Evolutionary conservation across 2,329 filamentous ascomycete species (phyloP).

Genomic region (Epichloe brachyelytri): DNA sequence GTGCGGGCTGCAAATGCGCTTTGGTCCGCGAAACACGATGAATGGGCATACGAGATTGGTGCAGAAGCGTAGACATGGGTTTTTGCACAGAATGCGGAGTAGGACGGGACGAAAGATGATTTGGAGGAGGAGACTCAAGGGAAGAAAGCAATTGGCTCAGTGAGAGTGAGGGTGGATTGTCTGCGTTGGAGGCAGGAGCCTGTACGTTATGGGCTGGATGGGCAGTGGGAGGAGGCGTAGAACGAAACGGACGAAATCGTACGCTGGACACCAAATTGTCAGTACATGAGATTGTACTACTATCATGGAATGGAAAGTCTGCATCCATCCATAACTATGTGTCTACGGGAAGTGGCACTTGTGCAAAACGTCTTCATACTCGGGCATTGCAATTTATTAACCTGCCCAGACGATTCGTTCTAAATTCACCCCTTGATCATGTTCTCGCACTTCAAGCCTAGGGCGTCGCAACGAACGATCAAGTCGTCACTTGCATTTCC

Average conservation of each 20-base stretch:
- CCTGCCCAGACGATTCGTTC: too few species aligned
- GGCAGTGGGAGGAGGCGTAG: too few species aligned
- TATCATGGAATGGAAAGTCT: too few species aligned
- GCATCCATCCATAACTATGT: too few species aligned
- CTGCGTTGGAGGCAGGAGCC: neutral
- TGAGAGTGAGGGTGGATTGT: slow-evolving; percentile 4
- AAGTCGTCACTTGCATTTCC: slow-evolving; percentile 25
- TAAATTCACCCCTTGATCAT: neutral
- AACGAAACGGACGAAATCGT: too few species aligned
- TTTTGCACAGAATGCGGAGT: slow-evolving; percentile 36
- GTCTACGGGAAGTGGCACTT: too few species aligned
- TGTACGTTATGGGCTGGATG: neutral
- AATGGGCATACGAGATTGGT: slow-evolving; percentile 39
- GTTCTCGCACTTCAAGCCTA: slow-evolving; percentile 17
- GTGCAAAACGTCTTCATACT: too few species aligned
- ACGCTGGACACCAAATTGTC: too few species aligned
- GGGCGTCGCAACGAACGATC: slow-evolving; percentile 16
- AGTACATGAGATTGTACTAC: too few species aligned
- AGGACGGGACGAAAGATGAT: slow-evolving; percentile 41
- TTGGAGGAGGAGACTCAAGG: slow-evolving; percentile 38
- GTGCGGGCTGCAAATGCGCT: slow-evolving; percentile 39
- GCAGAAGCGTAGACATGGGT: slow-evolving; percentile 47
- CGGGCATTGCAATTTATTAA: too few species aligned
- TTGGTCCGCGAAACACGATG: slow-evolving; percentile 46
- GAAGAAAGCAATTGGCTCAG: slow-evolving; percentile 30